These are phyloP conservation scores for Cladosporium velox DNA, from an alignment of 2,329 filamentous ascomycete genomes.

Conservation along the genomic window DNA sequence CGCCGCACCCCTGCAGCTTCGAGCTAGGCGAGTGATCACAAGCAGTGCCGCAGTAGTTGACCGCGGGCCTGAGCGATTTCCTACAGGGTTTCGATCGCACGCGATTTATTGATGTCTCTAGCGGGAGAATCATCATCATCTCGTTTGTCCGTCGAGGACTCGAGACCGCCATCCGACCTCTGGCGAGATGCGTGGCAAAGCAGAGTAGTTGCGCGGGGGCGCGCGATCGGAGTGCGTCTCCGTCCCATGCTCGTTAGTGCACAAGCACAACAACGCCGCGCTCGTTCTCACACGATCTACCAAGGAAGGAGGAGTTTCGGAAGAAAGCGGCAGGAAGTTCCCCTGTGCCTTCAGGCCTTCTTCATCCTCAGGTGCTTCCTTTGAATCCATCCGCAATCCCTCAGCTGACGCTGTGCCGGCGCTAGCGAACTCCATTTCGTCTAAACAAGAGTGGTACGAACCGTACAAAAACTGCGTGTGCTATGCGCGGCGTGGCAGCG, in stretches of 20 bases:
- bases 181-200: too few species aligned
- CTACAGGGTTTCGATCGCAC: not conserved
- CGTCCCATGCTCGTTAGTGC: not conserved
- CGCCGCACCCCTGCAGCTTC: not conserved
- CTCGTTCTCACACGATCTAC: constrained; percentile 7
- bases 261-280: not conserved
- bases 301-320: constrained; percentile 6
- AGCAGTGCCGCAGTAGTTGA: not conserved
- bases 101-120: not conserved
- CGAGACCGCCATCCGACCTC: not conserved
- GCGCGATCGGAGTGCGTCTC: not conserved
- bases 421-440: constrained; percentile 4
- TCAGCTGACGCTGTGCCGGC: constrained; percentile 17
- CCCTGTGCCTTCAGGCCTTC: constrained; percentile 14
- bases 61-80: not conserved
- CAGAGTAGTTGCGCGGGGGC: not conserved
- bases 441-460: not conserved
- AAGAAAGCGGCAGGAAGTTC: constrained; percentile 12
- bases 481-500: not conserved
- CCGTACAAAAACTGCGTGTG: not conserved
- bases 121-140: not conserved
- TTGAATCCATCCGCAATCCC: constrained; percentile 11
- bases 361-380: constrained; percentile 15
- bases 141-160: not conserved
- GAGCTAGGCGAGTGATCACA: not conserved